Evolutionary conservation across 2,329 filamentous ascomycete genomes (phyloP), one percentile per base, ranked within the genome.

Genomic region (Monilinia fructigena): DNA sequence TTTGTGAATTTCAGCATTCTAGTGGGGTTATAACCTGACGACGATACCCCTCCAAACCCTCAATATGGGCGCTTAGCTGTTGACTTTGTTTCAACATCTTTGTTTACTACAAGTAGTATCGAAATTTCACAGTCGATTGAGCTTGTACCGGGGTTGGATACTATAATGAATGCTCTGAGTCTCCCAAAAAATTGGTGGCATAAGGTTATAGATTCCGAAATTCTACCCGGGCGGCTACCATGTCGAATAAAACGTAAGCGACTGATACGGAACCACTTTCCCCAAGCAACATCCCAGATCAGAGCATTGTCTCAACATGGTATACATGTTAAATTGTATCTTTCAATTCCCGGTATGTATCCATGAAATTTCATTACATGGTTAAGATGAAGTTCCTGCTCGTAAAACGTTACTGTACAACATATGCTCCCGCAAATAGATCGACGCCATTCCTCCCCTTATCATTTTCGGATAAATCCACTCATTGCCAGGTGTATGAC

Each of bases 201-300:
- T 54, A 31, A 28, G 28, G 28, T 28, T 28, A 28, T 16, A 45
- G 14, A 40, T 26, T 35, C 61, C 52, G 26, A 45, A 6, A n/a
- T 56, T 16, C 16, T 38, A 38, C 8, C 61, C n/a, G 53, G 62
- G 62, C 62, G 62, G 61, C 26, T 63, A 28, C 40, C 20, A 16
- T 58, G 12, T 38, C 6, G 4, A 38, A 47, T 18, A 50, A 28
- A 28, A 64, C 50, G 11, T 26, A 48, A 26, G 35, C 42, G 28
- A 40, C 42, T 7, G 53, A 38, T 35, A 10, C 2, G 42, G 42
- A 26, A 58, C 53, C 62, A 50, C 62, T 58, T 48, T 58, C 31
- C 58, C 42, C 26, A 64, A 58, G 12, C 42, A 58, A 23, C 20
- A 48, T 48, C 56, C 56, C 56, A 3, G 28, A 8, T 12, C 26